These are phyloP conservation scores for Geotrichum reessii DNA, from an alignment of 1,139 yeast genomes.

Conservation along the genomic window DNA sequence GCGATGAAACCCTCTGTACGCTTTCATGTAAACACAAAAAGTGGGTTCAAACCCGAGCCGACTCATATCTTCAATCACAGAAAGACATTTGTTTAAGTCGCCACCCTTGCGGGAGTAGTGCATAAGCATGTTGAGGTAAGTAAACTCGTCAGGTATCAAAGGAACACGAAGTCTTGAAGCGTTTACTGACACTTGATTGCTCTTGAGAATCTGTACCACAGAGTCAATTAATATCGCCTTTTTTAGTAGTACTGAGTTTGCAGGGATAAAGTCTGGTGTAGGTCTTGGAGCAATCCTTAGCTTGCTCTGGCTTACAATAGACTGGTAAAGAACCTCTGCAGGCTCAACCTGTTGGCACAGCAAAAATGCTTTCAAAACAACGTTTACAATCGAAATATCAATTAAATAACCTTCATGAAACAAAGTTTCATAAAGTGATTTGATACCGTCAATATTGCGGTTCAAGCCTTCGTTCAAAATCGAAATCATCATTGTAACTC, in stretches of 20 bases:
- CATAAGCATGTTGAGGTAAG: conserved; percentile 14
- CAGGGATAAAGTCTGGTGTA: background rate
- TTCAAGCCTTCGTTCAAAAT: conserved; percentile 21
- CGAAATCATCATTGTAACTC: conserved; percentile 23
- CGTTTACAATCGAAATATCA: conserved; percentile 21
- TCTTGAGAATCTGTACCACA: conserved; percentile 8
- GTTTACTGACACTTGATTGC: background rate
- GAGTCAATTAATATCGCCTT: conserved; percentile 13
- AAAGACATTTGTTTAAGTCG: conserved; percentile 2
- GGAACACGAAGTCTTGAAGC: conserved; percentile 1
- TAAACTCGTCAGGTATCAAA: conserved; percentile 11
- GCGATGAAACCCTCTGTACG: conserved; percentile 11
- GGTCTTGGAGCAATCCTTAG: background rate
- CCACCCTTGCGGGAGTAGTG: conserved; percentile 10
- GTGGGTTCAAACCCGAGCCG: conserved; percentile 2
- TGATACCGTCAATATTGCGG: conserved; percentile 20
- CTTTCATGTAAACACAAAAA: background rate
- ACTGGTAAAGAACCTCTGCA: conserved; percentile 18
- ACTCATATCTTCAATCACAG: conserved; percentile 5
- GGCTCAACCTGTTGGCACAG: conserved; percentile 16
- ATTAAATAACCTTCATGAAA: conserved; percentile 14
- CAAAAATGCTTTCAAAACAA: conserved; percentile 19
- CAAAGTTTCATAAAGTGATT: conserved; percentile 18
- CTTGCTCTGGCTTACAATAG: background rate
- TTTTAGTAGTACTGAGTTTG: conserved; percentile 2